Evolutionary conservation across 2,329 filamentous ascomycete genomes (phyloP), one percentile per base, ranked within the genome.

Genomic region (Penicillium sp.): DNA sequence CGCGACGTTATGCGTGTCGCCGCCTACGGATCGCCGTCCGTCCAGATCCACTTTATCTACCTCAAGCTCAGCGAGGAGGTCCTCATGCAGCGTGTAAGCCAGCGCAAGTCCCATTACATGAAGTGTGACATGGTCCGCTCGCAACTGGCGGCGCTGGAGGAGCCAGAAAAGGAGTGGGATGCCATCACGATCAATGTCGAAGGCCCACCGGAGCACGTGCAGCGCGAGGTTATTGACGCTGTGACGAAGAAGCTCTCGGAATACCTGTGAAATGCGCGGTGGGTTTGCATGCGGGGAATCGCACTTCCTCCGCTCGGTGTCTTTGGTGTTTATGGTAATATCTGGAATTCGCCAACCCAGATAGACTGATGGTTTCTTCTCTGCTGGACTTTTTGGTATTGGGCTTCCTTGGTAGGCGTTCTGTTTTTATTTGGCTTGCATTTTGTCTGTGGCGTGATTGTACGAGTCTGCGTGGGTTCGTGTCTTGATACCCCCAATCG

Each of bases 91-190:
- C 86, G 95, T 9, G 93, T 98, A 9, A 82, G 83, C 36, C 81
- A 83, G 40, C 86, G 95, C 66, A 79, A 93, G 77, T 87, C 87
- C 54, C 95, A 99, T 75, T 99, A 95, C 78, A 97, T 99, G 93
- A 94, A 95, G 69, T 89, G 91, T 67, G 86, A 87, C 69, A 98
- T 99, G 94, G 93, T 99, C 9, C 88, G 90, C 70, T 96, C 92
- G 77, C 95, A 99, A 74, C 89, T 98, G 66, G 86, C 88, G 62
- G 89, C 87, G 54, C 83, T 99, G n/a, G 94, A 99, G 78, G 87
- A 89, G 62, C 95, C 95, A 0, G 86, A 91, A 56, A 90, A 92
- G 71, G 80, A 83, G 63, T 80, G 76, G 71, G 91, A 95, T 75
- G 88, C 90, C 61, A 82, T 92, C 62, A 85, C 80, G 55, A 81